Base-by-base conservation (phyloP, 2,329 filamentous ascomycete species). In the Phialemonium atrogriseum region DNA sequence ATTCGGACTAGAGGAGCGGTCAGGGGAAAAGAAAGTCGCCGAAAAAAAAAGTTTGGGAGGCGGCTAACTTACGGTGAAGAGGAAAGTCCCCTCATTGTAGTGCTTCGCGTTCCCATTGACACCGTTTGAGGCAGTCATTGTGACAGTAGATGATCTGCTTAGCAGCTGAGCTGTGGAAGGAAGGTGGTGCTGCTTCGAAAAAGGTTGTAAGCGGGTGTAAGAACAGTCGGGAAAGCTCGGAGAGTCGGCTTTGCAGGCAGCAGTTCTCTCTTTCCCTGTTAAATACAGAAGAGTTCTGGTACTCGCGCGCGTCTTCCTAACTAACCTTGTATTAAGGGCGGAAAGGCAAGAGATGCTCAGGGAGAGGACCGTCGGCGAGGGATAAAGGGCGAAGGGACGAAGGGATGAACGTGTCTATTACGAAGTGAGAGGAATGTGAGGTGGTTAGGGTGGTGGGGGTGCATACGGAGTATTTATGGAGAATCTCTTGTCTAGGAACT, bases 61-160 rank as follows among this genome's bases (percentile, higher is more conserved):
- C 16, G 32, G 29, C 11, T 24, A 18, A 45, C 65, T 61, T 68
- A 78, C 75, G 53, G 84, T 91, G 75, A 89, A 89, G 47, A 89
- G 76, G 70, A 89, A 89, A 50, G 77, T 84, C 44, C 79, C 80
- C 56, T 70, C 59, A 48, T 77, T 73, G 58, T 70, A 63, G 58
- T 68, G 65, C 50, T 55, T 58, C 34, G 49, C 50, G 47, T 49
- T 51, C 39, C 50, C 44, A 36, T 54, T 52, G 42, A 51, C 47
- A 50, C 56, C 62, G 52, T 56, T 62, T 47, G 15, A 20, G 9
- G 57, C 44, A 44, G 59, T 50, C 77, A 82, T 82, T 65, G 55
- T 77, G 68, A 61, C 33, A n/a, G n/a, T n/a, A n/a, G n/a, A n/a
- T n/a, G n/a, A n/a, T n/a, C n/a, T n/a, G n/a, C n/a, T n/a, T n/a